A percentile compares a stretch with the other conserved stretches of the same genome.
Evolutionary conservation across 495 filamentous ascomycete genomes (phyloP).

Genomic region (Hyaloscypha bicolor): DNA sequence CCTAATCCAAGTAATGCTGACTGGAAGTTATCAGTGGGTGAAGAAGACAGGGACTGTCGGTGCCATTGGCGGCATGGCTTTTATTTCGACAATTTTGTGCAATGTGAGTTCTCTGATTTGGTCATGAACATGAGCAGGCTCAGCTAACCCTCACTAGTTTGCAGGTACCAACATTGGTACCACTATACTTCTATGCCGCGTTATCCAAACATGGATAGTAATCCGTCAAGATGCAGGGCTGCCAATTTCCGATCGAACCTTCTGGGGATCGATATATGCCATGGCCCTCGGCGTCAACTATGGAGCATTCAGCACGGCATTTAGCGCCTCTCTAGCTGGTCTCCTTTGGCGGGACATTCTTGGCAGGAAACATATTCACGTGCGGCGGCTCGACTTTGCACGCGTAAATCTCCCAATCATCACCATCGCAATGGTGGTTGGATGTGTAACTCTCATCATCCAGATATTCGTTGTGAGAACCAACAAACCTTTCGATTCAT

Average conservation of each 20-base stretch:
- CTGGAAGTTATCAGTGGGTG: slow-evolving; percentile 44
- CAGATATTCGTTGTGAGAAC: slow-evolving; percentile 57
- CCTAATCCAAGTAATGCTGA: not conserved
- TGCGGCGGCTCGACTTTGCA: slow-evolving; percentile 60
- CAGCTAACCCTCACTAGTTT: slow-evolving; percentile 48
- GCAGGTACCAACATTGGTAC: slow-evolving; percentile 73
- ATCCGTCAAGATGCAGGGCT: slow-evolving; percentile 45
- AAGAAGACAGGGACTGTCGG: slow-evolving; percentile 64
- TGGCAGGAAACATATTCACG: slow-evolving; percentile 60
- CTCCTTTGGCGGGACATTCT: slow-evolving; percentile 70
- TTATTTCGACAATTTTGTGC: slow-evolving; percentile 66
- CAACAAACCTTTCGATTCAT: slow-evolving; percentile 10
- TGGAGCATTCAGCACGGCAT: slow-evolving; percentile 67
- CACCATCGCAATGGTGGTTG: slow-evolving; percentile 64
- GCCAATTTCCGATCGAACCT: slow-evolving; percentile 48
- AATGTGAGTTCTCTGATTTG: slow-evolving; percentile 54
- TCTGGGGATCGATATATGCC: slow-evolving; percentile 68
- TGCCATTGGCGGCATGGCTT: slow-evolving; percentile 66
- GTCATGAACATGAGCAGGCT: not conserved
- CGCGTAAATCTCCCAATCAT: slow-evolving; percentile 68
- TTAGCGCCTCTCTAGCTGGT: slow-evolving; percentile 67
- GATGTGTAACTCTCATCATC: slow-evolving; percentile 57
- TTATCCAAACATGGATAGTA: slow-evolving; percentile 63
- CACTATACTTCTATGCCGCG: slow-evolving; percentile 65
- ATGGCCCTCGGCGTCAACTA: slow-evolving; percentile 72